A percentile compares a stretch with the other conserved stretches of the same genome.
phyloP scores from a whole-genome alignment of 2,329 filamentous ascomycete species.

The Cytospora mali region DNA sequence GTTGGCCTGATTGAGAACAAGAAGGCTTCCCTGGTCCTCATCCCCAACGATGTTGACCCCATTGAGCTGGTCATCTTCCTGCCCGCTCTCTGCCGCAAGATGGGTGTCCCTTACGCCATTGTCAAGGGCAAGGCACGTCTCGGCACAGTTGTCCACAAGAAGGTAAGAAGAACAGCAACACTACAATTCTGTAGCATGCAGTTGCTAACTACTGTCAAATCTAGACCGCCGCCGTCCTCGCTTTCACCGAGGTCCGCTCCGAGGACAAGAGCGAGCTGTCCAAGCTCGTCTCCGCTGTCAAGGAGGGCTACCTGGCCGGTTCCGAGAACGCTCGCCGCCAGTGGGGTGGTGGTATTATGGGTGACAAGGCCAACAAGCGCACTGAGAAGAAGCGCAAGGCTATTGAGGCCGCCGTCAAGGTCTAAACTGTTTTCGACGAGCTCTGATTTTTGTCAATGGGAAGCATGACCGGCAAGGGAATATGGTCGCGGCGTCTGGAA shows the following conservation, averaged over 20 bases:
- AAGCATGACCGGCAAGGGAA: conserved; percentile 28
- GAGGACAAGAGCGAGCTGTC: conserved; percentile 99
- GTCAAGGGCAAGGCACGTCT: conserved; percentile 99
- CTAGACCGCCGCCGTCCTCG: conserved; percentile 94
- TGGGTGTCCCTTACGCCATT: conserved; percentile 99
- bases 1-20: conserved; percentile 98
- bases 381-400: conserved; percentile 91
- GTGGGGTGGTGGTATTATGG: conserved; percentile 99
- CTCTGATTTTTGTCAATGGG: conserved; percentile 30
- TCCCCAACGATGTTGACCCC: conserved; percentile 99
- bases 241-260: conserved; percentile 91
- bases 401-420: conserved; percentile 93
- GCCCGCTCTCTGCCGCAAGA: conserved; percentile 98
- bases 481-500: conserved; percentile 38
- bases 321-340: conserved; percentile 87
- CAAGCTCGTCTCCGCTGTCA: conserved; percentile 94
- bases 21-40: conserved; percentile 97
- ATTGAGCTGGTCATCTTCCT: conserved; percentile 99
- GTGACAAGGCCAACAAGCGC: conserved; percentile 83
- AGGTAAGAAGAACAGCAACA: conserved; percentile 57
- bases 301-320: conserved; percentile 97
- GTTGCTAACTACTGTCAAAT: conserved; percentile 26
- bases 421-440: conserved; percentile 60
- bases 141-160: conserved; percentile 99
- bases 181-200: neutral